phyloP scores from a whole-genome alignment of 148 eudicot genomes.

The Cornus florida region DNA sequence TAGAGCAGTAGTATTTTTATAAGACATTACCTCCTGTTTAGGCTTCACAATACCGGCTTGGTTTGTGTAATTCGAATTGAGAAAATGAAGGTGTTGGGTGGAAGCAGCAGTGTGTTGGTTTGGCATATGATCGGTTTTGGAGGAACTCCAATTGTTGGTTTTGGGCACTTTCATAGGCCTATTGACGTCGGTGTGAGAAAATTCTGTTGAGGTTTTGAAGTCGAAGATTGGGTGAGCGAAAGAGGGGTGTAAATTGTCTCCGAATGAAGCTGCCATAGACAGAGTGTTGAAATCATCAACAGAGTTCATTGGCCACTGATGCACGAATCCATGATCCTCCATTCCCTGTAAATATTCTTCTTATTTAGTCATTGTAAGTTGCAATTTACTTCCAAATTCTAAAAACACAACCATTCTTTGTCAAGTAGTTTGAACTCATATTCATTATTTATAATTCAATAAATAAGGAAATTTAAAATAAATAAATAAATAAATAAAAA shows the following conservation, averaged over 20 bases:
- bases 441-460: background rate
- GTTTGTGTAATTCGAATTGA: slow-evolving; percentile 23
- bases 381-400: background rate
- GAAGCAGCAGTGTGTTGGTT: slow-evolving; percentile 20
- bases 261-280: slow-evolving; percentile 24
- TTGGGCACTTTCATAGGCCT: slow-evolving; percentile 32
- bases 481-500: background rate
- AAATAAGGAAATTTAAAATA: background rate
- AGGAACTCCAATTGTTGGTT: slow-evolving; percentile 19
- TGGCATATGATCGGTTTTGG: slow-evolving; percentile 8
- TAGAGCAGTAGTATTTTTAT: slow-evolving; percentile 11
- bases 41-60: slow-evolving; percentile 30
- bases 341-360: slow-evolving; percentile 37
- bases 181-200: slow-evolving; percentile 17
- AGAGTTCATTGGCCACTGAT: slow-evolving; percentile 42
- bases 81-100: slow-evolving; percentile 29
- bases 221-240: slow-evolving; percentile 25
- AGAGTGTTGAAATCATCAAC: slow-evolving; percentile 36
- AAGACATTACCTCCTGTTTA: slow-evolving; percentile 36
- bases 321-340: slow-evolving; percentile 50
- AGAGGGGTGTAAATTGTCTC: slow-evolving; percentile 22
- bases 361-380: background rate
- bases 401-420: background rate
- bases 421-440: background rate
- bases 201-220: slow-evolving; percentile 20